A percentile compares a stretch with the other conserved stretches of the same genome.
phyloP scores from a whole-genome alignment of 2,329 filamentous ascomycete genomes.

The Macrophomina phaseolina region DNA sequence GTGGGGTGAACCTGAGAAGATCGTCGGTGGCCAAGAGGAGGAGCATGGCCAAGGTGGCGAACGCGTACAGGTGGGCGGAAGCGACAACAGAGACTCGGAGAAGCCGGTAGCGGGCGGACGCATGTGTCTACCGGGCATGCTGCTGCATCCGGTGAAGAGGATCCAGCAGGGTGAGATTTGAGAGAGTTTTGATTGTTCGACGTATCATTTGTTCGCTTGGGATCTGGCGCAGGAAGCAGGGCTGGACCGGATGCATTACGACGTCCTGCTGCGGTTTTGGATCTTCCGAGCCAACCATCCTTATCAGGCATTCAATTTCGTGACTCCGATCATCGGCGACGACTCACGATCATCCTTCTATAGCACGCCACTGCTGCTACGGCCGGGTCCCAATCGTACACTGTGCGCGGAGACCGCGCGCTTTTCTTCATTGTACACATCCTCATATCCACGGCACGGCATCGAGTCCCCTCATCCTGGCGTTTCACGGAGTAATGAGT shows the following conservation, averaged over 20 bases:
- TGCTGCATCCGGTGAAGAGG: conserved; percentile 86
- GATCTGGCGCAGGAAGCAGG: neutral
- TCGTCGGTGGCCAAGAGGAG: conserved; percentile 48
- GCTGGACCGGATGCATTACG: conserved; percentile 6
- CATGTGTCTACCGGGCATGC: conserved; percentile 90
- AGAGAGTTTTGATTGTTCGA: conserved; percentile 16
- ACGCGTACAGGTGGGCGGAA: conserved; percentile 54
- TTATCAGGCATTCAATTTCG: conserved; percentile 11
- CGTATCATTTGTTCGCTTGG: conserved; percentile 4
- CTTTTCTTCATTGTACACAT: conserved; percentile 19
- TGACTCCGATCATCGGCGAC: conserved; percentile 14
- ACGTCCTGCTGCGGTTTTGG: neutral
- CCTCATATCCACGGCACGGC: conserved; percentile 18
- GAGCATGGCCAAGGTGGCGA: conserved; percentile 37
- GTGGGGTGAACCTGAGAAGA: conserved; percentile 75
- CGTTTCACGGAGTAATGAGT: conserved; percentile 19
- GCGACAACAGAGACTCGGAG: conserved; percentile 27
- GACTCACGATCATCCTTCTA: neutral
- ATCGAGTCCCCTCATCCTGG: conserved; percentile 15
- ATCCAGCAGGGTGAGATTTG: conserved; percentile 33
- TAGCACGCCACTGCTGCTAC: too few species aligned
- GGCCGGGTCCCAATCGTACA: neutral
- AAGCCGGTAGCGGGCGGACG: conserved; percentile 58
- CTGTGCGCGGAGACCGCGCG: neutral
- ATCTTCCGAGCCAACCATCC: conserved; percentile 2